Percentiles rank a stretch among this genome's conserved stretches.
Conservation (phyloP, 2,329 filamentous ascomycete genomes). For the Fusarium siculi region DNA sequence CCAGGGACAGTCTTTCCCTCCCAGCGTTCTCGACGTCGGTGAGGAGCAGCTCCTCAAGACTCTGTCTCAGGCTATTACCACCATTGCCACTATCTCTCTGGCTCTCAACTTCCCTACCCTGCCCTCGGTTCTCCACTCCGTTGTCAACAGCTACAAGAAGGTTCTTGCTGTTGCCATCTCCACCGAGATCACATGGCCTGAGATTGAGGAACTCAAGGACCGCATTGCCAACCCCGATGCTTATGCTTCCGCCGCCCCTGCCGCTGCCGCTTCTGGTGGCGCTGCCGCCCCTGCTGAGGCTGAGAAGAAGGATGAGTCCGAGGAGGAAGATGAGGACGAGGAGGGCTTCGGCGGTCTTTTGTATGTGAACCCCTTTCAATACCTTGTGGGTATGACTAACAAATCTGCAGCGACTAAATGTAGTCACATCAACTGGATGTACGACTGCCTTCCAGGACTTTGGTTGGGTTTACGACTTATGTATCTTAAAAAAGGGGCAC, state of each 20-base stretch:
- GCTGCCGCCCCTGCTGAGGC: conserved; percentile 66
- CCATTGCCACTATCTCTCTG: conserved; percentile 91
- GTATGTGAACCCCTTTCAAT: conserved; percentile 52
- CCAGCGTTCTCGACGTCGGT: conserved; percentile 89
- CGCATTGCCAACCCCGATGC: conserved; percentile 98
- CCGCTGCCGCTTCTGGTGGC: conserved; percentile 67
- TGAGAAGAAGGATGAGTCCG: conserved; percentile 74
- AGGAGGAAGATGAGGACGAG: conserved; percentile 74
- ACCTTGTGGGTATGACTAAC: conserved; percentile 51
- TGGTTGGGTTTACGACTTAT: conserved; percentile 58
- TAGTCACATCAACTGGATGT: conserved; percentile 49
- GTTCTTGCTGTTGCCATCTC: conserved; percentile 86
- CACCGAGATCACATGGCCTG: conserved; percentile 93
- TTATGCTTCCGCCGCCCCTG: conserved; percentile 86
- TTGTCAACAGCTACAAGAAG: conserved; percentile 99
- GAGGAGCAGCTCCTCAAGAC: conserved; percentile 92
- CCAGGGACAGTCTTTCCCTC: conserved; percentile 90
- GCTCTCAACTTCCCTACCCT: conserved; percentile 95
- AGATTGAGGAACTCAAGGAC: conserved; percentile 98
- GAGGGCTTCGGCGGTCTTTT: conserved; percentile 86
- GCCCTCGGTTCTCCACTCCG: conserved; percentile 93
- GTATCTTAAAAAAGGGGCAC: conserved; percentile 54
- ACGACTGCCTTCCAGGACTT: conserved; percentile 55
- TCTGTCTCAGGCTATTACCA: conserved; percentile 82
- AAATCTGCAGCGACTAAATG: conserved; percentile 62